Evolutionary conservation across 768 basidiomycete genomes (phyloP), one percentile per base, ranked within the genome.

Genomic region (Mycena galopus): DNA sequence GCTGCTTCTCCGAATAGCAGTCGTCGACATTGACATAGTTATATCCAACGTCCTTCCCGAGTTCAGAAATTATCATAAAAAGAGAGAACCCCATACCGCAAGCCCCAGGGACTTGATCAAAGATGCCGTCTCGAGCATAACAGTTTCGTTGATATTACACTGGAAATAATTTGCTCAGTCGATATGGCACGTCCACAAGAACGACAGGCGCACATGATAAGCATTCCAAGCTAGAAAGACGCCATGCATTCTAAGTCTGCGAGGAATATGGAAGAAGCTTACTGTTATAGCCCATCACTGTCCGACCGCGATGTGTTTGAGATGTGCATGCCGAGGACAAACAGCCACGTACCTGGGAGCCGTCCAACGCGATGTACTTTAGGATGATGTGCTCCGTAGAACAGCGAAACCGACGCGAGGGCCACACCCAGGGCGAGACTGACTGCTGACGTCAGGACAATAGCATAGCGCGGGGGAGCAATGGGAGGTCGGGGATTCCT

Each of bases 11-110:
- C 2, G 91, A 87, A 73, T 90, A 92, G 73, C 91, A 92, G 69
- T 92, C 91, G 67, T 92, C 91, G 30, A 92, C 77, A 66, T 90
- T 91, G 68, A 92, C 81, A 73, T 89, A 84, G 65, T 84, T 81
- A 75, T 92, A 92, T 2, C 91, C 91, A 37, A 83, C 84, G 64
- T 88, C 88, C 89, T 91, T 61, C 17, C 55, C 53, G 67, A 68
- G 33, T 47, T 6, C 19, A 35, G 14, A 39, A 19, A 35, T 16
- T 3, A n/a, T 0, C 2, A 30, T 11, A 0, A n/a, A 14, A 14
- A 17, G 14, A 4, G 35, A 29, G 25, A 25, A 17, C 10, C 14
- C 74, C 80, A 25, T 65, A 88, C 90, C 74, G 81, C 74, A 21
- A 92, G 84, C 7, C 90, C 89, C 23, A 88, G 85, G 1, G 82